phyloP scores from a whole-genome alignment of 1,284 basidiomycete genomes.

The Vanrija pseudolonga region DNA sequence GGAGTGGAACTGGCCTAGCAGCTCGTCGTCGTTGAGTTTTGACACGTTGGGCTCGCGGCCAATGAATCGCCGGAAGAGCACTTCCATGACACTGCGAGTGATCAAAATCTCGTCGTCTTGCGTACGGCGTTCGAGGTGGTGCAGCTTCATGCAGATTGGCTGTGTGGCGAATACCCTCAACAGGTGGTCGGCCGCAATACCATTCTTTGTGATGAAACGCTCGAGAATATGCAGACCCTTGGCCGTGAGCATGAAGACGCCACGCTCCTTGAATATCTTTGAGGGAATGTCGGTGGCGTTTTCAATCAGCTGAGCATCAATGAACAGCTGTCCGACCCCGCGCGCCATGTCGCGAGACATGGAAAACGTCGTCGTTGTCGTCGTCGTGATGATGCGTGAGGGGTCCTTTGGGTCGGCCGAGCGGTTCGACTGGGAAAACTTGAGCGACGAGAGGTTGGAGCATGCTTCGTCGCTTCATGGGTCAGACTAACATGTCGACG shows the following conservation, averaged over 20 bases:
- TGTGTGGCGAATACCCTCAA: conserved; percentile 85
- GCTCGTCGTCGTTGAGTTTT: conserved; percentile 38
- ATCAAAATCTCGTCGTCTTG: conserved; percentile 97
- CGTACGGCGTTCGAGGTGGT: conserved; percentile 89
- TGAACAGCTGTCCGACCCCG: conserved; percentile 98
- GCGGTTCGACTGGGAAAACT: conserved; percentile 98
- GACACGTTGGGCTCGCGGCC: conserved; percentile 77
- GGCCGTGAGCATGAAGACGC: conserved; percentile 90
- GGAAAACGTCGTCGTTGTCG: conserved; percentile 98
- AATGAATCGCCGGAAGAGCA: conserved; percentile 90
- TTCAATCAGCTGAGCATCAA: conserved; percentile 96
- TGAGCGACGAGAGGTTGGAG: conserved; percentile 87
- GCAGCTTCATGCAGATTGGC: conserved; percentile 95
- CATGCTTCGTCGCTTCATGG: conserved; percentile 84
- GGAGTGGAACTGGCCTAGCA: conserved; percentile 43
- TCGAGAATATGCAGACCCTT: conserved; percentile 98
- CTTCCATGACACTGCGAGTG: conserved; percentile 86
- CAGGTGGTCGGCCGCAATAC: conserved; percentile 86
- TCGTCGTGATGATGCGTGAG: conserved; percentile 94
- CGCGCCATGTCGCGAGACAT: conserved; percentile 99
- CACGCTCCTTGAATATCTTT: conserved; percentile 92
- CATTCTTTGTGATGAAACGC: conserved; percentile 98
- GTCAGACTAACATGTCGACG: conserved; percentile 9
- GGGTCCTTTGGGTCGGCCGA: conserved; percentile 96
- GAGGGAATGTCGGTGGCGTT: conserved; percentile 87